A percentile compares a stretch with the other conserved stretches of the same genome.
phyloP scores from a whole-genome alignment of 129 eudicot genomes.

The Escallonia herrerae region DNA sequence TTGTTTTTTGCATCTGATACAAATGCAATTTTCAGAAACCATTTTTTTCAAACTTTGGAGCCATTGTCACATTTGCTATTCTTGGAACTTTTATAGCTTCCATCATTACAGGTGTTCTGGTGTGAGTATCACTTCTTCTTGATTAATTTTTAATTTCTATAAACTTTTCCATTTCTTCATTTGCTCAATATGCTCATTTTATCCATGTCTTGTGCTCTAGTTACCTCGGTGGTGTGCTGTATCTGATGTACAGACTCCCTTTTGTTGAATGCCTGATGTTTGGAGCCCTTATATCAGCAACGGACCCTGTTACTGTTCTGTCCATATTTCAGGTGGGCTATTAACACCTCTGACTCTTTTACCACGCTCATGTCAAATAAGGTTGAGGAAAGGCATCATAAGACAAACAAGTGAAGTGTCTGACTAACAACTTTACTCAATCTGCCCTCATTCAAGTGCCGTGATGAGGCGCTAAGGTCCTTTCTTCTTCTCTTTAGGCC shows the following conservation, averaged over 20 bases:
- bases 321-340: slow-evolving; percentile 88
- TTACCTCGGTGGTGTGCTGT: slow-evolving; percentile 78
- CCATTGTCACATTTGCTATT: slow-evolving; percentile 89
- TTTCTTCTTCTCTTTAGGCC: too few relatives aligned
- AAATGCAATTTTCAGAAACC: slow-evolving; percentile 67
- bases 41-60: slow-evolving; percentile 98
- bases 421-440: neutral
- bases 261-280: slow-evolving; percentile 96
- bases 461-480: too few relatives aligned
- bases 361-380: slow-evolving; percentile 2
- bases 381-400: neutral
- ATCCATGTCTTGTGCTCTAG: slow-evolving; percentile 31
- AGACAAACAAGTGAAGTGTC: neutral
- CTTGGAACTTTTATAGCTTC: slow-evolving; percentile 88
- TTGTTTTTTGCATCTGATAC: neutral
- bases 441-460: too few relatives aligned
- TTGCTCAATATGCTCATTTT: slow-evolving; percentile 1
- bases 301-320: slow-evolving; percentile 97
- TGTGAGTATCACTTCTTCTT: slow-evolving; percentile 50
- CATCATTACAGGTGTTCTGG: slow-evolving; percentile 79
- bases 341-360: slow-evolving; percentile 1
- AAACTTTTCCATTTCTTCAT: neutral
- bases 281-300: slow-evolving; percentile 98
- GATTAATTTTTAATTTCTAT: neutral
- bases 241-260: slow-evolving; percentile 86